These are phyloP conservation scores for Paspalum notatum DNA, from an alignment of 176 grass and related monocot genomes.

Conservation along the genomic window DNA sequence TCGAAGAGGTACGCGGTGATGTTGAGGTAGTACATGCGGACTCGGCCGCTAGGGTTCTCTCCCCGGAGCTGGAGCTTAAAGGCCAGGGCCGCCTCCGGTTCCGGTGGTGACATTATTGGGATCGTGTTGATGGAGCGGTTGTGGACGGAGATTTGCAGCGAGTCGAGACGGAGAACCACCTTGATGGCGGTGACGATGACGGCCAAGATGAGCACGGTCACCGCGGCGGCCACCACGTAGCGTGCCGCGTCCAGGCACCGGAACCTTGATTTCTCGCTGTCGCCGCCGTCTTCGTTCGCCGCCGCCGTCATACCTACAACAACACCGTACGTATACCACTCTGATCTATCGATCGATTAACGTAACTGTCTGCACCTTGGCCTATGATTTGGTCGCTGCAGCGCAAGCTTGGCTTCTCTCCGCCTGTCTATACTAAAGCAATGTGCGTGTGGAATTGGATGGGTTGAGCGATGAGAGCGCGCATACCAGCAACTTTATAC, in stretches of 20 bases:
- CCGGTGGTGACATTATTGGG: not conserved
- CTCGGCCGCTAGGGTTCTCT: not conserved
- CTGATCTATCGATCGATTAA: too few relatives aligned
- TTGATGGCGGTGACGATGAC: not conserved
- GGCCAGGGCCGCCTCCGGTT: not conserved
- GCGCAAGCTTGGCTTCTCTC: too few relatives aligned
- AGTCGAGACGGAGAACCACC: not conserved
- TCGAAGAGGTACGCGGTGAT: not conserved
- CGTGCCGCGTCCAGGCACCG: not conserved
- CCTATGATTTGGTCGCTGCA: too few relatives aligned
- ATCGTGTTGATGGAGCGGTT: not conserved
- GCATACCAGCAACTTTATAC: too few relatives aligned
- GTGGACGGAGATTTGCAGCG: not conserved
- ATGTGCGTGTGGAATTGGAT: too few relatives aligned
- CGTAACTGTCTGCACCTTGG: too few relatives aligned
- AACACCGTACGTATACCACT: too few relatives aligned
- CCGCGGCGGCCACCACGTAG: not conserved
- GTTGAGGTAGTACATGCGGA: not conserved
- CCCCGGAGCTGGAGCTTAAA: not conserved
- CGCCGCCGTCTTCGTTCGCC: not conserved
- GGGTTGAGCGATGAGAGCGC: too few relatives aligned
- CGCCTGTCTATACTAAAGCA: too few relatives aligned
- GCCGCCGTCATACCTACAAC: not conserved
- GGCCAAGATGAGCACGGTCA: not conserved
- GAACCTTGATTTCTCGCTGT: not conserved